Conservation (phyloP, 176 grass and related monocot species). For the Avena sativa region DNA sequence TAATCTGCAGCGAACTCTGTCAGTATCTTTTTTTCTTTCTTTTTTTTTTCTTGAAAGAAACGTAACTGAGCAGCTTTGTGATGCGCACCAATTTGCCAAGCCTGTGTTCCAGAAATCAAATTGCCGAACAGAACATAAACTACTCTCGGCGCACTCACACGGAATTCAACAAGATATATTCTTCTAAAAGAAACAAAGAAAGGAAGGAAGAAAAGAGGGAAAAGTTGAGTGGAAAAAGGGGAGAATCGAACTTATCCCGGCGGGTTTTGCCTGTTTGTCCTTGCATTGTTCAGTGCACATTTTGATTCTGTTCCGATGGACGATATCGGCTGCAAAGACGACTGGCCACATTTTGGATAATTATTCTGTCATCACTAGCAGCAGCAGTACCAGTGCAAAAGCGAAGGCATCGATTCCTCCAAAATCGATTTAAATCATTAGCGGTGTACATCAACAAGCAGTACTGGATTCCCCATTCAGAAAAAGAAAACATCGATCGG, state of each 20-base stretch:
- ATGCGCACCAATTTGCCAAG: background rate
- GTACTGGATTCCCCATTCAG: no score
- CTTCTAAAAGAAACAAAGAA: no score
- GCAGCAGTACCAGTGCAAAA: background rate
- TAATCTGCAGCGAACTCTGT: background rate
- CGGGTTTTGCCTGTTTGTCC: background rate
- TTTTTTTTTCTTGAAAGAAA: background rate
- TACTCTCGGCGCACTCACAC: background rate
- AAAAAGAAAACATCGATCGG: background rate
- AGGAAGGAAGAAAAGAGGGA: background rate
- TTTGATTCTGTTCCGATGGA: background rate
- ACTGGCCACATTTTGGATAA: background rate
- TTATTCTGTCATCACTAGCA: background rate
- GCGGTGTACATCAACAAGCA: background rate
- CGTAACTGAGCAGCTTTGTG: background rate
- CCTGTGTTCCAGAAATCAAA: background rate
- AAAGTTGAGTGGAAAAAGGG: background rate
- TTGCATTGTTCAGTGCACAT: background rate
- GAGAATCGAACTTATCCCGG: slow-evolving; percentile 15
- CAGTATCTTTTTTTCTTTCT: background rate
- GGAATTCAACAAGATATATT: background rate
- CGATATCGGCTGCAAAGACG: background rate
- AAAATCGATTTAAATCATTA: background rate
- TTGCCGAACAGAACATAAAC: background rate
- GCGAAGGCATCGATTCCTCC: background rate